Evolutionary conservation across 2,329 filamentous ascomycete genomes (phyloP).

Genomic region (Cladosporium oxysporum): DNA sequence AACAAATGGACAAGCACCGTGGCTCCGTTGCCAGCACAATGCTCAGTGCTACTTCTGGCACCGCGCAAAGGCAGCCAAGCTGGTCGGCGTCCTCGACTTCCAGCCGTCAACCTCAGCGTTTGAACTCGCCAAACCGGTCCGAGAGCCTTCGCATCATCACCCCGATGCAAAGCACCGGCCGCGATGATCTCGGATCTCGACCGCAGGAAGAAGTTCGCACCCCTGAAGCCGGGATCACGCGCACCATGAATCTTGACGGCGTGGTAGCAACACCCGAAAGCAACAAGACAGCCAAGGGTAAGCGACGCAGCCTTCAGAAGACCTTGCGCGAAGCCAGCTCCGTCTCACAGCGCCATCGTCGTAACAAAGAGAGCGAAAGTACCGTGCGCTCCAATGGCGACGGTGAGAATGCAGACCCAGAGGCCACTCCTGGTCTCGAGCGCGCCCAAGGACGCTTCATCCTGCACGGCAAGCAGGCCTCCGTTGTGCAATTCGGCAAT

Average conservation of each 20-base stretch:
- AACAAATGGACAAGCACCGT: conserved; percentile 34
- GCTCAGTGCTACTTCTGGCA: conserved; percentile 27
- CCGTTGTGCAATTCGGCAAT: conserved; percentile 92
- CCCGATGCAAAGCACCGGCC: background rate
- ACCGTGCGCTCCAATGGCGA: conserved; percentile 48
- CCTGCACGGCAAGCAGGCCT: conserved; percentile 96
- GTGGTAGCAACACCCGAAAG: conserved; percentile 28
- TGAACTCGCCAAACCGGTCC: background rate
- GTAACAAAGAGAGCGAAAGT: conserved; percentile 75
- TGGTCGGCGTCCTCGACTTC: conserved; percentile 35
- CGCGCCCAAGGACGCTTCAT: conserved; percentile 88
- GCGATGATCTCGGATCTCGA: background rate
- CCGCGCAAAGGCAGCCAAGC: conserved; percentile 23
- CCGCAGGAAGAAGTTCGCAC: conserved; percentile 18
- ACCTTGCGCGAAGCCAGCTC: conserved; percentile 73
- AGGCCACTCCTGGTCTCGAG: conserved; percentile 66
- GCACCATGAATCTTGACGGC: conserved; percentile 13
- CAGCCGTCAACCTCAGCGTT: conserved; percentile 25
- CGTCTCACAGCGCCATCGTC: conserved; percentile 55
- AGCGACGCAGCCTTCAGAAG: conserved; percentile 83
- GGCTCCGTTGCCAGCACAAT: conserved; percentile 36
- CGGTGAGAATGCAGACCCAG: conserved; percentile 44
- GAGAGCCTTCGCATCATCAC: conserved; percentile 12
- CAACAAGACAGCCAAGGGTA: conserved; percentile 50
- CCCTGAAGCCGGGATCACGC: background rate